phyloP scores from a whole-genome alignment of 2,329 filamentous ascomycete species.

The Mycocentrospora acerina region DNA sequence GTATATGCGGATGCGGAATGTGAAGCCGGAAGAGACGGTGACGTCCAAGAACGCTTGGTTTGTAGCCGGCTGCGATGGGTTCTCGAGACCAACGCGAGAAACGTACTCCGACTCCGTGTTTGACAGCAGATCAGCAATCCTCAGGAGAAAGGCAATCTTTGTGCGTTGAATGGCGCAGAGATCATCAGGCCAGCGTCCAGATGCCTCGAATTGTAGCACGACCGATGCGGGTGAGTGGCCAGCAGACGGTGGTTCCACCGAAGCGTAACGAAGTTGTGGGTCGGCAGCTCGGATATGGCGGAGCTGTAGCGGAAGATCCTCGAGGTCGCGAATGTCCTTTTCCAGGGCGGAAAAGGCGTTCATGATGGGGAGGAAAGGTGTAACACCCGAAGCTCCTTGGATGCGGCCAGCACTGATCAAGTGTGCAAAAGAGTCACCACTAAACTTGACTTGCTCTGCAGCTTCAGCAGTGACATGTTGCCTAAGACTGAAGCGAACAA shows the following conservation, averaged over 20 bases:
- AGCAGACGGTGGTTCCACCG: slow-evolving; percentile 57
- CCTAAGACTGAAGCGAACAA: slow-evolving; percentile 69
- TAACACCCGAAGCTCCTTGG: slow-evolving; percentile 40
- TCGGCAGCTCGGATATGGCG: slow-evolving; percentile 75
- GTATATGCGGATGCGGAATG: slow-evolving; percentile 84
- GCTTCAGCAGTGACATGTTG: slow-evolving; percentile 66
- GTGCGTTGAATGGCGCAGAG: slow-evolving; percentile 87
- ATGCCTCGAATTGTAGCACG: slow-evolving; percentile 88
- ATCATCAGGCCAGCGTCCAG: slow-evolving; percentile 90
- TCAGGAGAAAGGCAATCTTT: slow-evolving; percentile 82
- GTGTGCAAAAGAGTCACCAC: slow-evolving; percentile 49
- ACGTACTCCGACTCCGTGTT: slow-evolving; percentile 61
- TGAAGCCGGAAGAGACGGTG: slow-evolving; percentile 67
- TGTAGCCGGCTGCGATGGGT: slow-evolving; percentile 64
- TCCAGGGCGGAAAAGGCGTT: slow-evolving; percentile 74
- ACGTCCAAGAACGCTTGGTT: slow-evolving; percentile 86
- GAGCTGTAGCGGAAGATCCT: slow-evolving; percentile 84
- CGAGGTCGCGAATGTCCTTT: slow-evolving; percentile 71
- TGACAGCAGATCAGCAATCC: slow-evolving; percentile 71
- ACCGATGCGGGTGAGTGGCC: slow-evolving; percentile 66
- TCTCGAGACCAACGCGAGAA: slow-evolving; percentile 78
- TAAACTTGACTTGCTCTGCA: slow-evolving; percentile 51
- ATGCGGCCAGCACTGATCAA: slow-evolving; percentile 44
- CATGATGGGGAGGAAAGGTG: slow-evolving; percentile 68
- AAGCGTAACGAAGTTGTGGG: slow-evolving; percentile 72